phyloP scores from a whole-genome alignment of 495 filamentous ascomycete genomes.

The Hypoxylon lienhwacheense region DNA sequence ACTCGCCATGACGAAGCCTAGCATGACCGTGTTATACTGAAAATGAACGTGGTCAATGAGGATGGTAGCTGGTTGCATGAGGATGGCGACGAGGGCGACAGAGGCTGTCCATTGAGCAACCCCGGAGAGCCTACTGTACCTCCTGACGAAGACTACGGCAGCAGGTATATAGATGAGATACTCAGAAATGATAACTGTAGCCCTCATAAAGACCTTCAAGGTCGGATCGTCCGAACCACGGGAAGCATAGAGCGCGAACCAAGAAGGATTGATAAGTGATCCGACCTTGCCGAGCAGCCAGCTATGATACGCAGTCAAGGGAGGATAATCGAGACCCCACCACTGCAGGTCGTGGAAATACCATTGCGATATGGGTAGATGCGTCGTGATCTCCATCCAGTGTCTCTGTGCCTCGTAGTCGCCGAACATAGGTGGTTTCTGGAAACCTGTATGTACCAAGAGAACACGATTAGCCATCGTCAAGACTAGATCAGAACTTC shows the following conservation, averaged over 20 bases:
- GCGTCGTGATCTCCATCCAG: constrained; percentile 96
- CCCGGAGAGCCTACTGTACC: constrained; percentile 69
- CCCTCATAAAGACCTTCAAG: constrained; percentile 94
- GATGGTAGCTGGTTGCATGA: constrained; percentile 90
- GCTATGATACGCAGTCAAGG: constrained; percentile 96
- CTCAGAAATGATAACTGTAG: constrained; percentile 84
- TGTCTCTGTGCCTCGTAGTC: constrained; percentile 97
- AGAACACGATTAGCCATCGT: constrained; percentile 4
- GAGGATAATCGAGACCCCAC: constrained; percentile 98
- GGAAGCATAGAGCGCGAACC: constrained; percentile 87
- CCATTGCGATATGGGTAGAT: constrained; percentile 90
- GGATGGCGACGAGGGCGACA: constrained; percentile 82
- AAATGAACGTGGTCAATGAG: constrained; percentile 98
- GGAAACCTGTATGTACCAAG: constrained; percentile 59
- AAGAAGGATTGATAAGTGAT: constrained; percentile 71
- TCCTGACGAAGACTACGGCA: constrained; percentile 76
- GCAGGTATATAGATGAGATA: constrained; percentile 88
- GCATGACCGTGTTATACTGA: constrained; percentile 98
- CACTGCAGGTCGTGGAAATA: constrained; percentile 95
- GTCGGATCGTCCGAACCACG: constrained; percentile 75
- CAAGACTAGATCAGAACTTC: background rate
- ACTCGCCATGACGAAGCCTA: constrained; percentile 81
- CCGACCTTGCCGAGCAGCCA: constrained; percentile 91
- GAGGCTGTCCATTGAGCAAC: constrained; percentile 75
- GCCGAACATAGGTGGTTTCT: constrained; percentile 86